Evolutionary conservation across 805 yeast species (phyloP), one percentile per base, ranked within the genome.

Genomic region (Cyberlindnera maclurae): DNA sequence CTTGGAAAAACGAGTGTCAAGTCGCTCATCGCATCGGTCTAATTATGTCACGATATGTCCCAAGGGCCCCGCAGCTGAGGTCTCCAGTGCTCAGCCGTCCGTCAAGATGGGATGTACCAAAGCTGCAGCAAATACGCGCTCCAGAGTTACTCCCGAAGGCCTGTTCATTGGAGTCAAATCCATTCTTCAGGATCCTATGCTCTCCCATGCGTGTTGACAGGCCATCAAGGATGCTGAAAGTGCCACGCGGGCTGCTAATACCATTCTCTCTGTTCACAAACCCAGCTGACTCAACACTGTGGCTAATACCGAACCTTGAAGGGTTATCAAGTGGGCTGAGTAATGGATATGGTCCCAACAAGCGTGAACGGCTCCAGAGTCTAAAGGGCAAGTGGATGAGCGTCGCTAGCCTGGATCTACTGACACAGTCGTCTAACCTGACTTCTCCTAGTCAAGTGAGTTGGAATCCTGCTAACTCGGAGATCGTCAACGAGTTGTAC

Each of bases 141-240:
- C 24, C 24, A 20, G 24, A 5, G 24, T 20, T 20, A 20, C 24
- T 20, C 5, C 24, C 24, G 8, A 8, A 20, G 24, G 24, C 24
- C 24, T 20, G 8, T 8, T 8, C 24, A 12, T 10, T 44, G 9
- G 37, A 54, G 1, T 27, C 46, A 1, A 71, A 72, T 36, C 41
- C 64, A 2, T 67, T 62, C 48, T 74, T 72, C 0, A 43, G 52
- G 5, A 13, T 63, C 2, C 46, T 75, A 11, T 52, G 66, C 0
- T 62, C 75, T 1, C 72, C 75, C 3, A 54, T 65, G n/a, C 57
- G 79, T 43, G 55, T 56, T 48, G 71, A 70, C 12, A 49, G 59
- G 11, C 33, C 54, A 0, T 50, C 69, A 0, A 54, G 67, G 64
- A 22, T 31, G 53, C 12, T 52, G 43, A 27, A 40, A 43, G 28